Conservation (phyloP, 208 protist species). For the Acanthamoeba pearcei region DNA sequence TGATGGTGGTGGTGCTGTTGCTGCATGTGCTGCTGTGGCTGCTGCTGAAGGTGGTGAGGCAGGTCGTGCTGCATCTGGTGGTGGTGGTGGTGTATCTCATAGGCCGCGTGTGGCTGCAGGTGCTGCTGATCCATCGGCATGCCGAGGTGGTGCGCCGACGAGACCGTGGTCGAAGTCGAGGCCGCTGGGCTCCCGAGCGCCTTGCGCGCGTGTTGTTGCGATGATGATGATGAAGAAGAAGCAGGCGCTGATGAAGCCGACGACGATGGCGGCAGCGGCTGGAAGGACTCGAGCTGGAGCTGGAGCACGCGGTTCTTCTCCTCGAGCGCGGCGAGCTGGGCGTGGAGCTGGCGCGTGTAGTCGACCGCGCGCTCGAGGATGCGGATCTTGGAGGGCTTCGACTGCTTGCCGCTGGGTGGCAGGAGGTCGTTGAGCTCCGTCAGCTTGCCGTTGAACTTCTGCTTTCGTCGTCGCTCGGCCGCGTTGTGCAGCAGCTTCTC, state of each 20-base stretch:
- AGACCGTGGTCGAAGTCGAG: background rate
- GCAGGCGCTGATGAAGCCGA: background rate
- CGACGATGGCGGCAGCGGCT: background rate
- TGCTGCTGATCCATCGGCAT: background rate
- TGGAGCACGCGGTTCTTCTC: conserved; percentile 51
- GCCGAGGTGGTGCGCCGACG: background rate
- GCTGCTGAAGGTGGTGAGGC: background rate
- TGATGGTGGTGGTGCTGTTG: background rate
- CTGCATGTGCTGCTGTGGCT: background rate
- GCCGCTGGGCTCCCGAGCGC: background rate
- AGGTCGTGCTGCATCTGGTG: conserved; percentile 1
- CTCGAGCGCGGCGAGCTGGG: conserved; percentile 34
- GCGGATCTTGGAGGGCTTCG: conserved; percentile 57
- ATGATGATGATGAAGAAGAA: background rate
- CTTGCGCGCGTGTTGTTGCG: background rate
- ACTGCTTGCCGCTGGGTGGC: conserved; percentile 45
- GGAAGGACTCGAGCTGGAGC: conserved; percentile 17
- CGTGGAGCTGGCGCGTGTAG: conserved; percentile 50
- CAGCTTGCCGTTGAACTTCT: conserved; percentile 67
- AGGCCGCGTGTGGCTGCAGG: background rate
- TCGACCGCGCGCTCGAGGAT: conserved; percentile 57
- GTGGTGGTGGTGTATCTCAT: background rate
- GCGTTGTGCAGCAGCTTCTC: conserved; percentile 72
- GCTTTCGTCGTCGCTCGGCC: conserved; percentile 47
- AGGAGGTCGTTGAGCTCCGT: conserved; percentile 69